A percentile compares a stretch with the other conserved stretches of the same genome.
phyloP scores from a whole-genome alignment of 306 rosid species.

The Ormosia semicastrata region DNA sequence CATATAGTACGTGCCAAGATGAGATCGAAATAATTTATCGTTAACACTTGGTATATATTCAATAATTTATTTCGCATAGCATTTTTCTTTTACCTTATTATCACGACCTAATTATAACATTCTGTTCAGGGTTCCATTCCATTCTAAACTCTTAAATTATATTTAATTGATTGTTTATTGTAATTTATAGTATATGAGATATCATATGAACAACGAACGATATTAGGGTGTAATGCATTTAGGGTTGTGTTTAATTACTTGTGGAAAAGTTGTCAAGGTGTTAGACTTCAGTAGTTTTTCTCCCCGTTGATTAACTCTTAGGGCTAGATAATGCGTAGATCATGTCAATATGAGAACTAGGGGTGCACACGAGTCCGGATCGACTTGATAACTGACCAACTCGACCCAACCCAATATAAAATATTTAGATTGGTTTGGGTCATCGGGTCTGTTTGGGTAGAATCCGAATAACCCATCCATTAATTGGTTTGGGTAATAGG shows the following conservation, averaged over 20 bases:
- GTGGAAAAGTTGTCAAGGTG: background rate
- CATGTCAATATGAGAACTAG: background rate
- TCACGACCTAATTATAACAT: background rate
- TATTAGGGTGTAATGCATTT: background rate
- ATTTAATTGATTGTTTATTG: background rate
- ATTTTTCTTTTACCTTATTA: background rate
- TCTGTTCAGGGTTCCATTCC: background rate
- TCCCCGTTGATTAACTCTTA: no score
- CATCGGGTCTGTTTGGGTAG: no score
- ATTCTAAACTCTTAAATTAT: background rate
- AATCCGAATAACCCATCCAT: no score
- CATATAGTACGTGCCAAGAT: background rate
- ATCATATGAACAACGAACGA: background rate
- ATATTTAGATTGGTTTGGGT: no score
- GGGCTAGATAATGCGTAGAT: background rate
- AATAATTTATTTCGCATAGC: background rate
- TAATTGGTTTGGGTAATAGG: no score
- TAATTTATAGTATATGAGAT: background rate
- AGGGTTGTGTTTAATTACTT: background rate
- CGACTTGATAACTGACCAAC: no score
- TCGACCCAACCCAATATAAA: no score
- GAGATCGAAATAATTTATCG: background rate
- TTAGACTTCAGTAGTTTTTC: background rate
- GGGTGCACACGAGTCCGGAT: no score
- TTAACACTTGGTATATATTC: background rate